These are phyloP conservation scores for Mikania micrantha DNA, from an alignment of 129 eudicot genomes.

Conservation along the genomic window DNA sequence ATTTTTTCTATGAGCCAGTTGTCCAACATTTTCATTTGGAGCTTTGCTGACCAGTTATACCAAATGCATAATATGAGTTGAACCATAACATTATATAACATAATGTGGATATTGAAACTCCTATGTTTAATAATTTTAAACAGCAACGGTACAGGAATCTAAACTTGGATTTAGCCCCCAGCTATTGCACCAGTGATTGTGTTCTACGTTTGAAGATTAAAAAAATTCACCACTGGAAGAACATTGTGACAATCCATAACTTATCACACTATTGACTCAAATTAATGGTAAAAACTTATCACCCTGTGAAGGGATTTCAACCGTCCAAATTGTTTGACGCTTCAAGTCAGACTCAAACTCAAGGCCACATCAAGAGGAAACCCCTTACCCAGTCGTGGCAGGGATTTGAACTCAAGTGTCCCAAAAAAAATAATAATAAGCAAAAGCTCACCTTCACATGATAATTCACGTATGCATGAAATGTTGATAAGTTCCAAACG, in stretches of 20 bases:
- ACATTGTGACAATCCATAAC: background rate
- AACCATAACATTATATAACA: background rate
- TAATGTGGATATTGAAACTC: background rate
- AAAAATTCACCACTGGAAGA: background rate
- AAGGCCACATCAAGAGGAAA: no score
- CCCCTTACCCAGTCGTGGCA: no score
- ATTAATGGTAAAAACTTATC: no score
- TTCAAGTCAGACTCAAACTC: no score
- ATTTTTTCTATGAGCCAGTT: no score
- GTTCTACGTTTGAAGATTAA: background rate
- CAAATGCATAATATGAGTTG: background rate
- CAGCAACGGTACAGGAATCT: background rate
- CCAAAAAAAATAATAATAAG: background rate
- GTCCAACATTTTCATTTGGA: no score
- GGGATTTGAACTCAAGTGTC: no score
- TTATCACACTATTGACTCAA: background rate
- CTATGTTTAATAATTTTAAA: background rate
- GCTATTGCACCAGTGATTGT: background rate
- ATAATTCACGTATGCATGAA: constrained; percentile 89
- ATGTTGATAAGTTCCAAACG: constrained; percentile 85
- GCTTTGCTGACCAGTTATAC: background rate
- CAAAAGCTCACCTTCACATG: constrained; percentile 78
- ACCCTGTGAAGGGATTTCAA: no score
- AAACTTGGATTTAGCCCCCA: background rate
- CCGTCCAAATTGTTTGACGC: no score